phyloP scores from a whole-genome alignment of 2,329 filamentous ascomycete genomes.

The Aspergillus novofumigatus region DNA sequence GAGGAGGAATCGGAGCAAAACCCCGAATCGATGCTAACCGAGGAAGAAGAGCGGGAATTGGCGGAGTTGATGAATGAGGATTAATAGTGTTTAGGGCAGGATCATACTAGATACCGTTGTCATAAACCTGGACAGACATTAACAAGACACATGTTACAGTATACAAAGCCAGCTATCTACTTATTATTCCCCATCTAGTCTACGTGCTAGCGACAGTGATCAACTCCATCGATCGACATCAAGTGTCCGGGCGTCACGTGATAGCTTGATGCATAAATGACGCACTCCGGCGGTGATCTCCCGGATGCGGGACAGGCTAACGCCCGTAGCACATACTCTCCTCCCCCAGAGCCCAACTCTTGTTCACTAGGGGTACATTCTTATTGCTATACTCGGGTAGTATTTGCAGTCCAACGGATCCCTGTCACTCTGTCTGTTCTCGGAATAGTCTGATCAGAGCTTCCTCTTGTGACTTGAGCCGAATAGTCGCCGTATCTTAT shows the following conservation, averaged over 20 bases:
- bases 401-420: not conserved
- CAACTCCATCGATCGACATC: not conserved
- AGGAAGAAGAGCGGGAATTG: slow-evolving; percentile 88
- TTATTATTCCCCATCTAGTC: not conserved
- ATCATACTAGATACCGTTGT: not conserved
- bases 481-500: slow-evolving; percentile 8
- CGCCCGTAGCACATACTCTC: not conserved
- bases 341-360: slow-evolving; percentile 8
- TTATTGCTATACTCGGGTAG: not conserved
- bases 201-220: not conserved
- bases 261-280: slow-evolving; percentile 26
- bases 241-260: slow-evolving; percentile 19
- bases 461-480: not conserved
- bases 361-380: not conserved
- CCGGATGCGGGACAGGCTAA: slow-evolving; percentile 18
- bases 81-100: slow-evolving; percentile 15
- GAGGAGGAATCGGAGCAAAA: slow-evolving; percentile 45
- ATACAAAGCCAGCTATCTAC: not conserved
- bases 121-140: not conserved
- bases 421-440: not conserved
- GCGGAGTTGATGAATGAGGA: slow-evolving; percentile 83
- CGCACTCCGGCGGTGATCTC: slow-evolving; percentile 29
- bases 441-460: not conserved
- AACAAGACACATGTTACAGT: not conserved
- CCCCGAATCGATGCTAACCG: slow-evolving; percentile 61